These are phyloP conservation scores for Aureobasidium sp. DNA, from an alignment of 2,329 filamentous ascomycete species.

Conservation along the genomic window DNA sequence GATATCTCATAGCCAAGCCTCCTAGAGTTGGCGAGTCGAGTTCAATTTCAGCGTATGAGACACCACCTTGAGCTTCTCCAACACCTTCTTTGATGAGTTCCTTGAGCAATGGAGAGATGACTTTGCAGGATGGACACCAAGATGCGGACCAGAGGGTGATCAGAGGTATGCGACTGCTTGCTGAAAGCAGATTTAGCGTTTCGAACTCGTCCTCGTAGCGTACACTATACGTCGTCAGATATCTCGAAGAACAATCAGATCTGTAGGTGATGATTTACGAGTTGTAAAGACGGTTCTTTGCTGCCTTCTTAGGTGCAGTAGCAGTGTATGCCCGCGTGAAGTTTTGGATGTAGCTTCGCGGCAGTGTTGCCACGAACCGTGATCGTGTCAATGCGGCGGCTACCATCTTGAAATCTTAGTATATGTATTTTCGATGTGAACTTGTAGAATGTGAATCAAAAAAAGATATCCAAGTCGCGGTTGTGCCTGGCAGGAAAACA, in stretches of 20 bases:
- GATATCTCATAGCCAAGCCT: slow-evolving; percentile 32
- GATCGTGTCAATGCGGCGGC: background rate
- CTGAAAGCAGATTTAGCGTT: slow-evolving; percentile 38
- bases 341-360: background rate
- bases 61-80: slow-evolving; percentile 36
- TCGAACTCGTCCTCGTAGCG: slow-evolving; percentile 39
- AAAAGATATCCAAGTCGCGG: background rate
- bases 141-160: slow-evolving; percentile 43
- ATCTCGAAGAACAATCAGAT: no score
- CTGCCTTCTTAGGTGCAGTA: slow-evolving; percentile 10
- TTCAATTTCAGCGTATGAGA: slow-evolving; percentile 41
- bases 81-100: slow-evolving; percentile 35
- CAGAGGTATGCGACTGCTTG: slow-evolving; percentile 34
- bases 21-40: slow-evolving; percentile 38
- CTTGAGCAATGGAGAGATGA: slow-evolving; percentile 34
- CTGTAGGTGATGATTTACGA: slow-evolving; percentile 1
- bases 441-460: background rate
- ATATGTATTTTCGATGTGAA: background rate
- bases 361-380: background rate
- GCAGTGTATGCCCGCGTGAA: slow-evolving; percentile 12
- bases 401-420: background rate
- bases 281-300: slow-evolving; percentile 15
- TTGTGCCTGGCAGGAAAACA: background rate
- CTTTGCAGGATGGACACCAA: slow-evolving; percentile 37
- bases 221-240: slow-evolving; percentile 21